These are phyloP conservation scores for Pisolithus orientalis DNA, from an alignment of 768 basidiomycete species.

Conservation along the genomic window DNA sequence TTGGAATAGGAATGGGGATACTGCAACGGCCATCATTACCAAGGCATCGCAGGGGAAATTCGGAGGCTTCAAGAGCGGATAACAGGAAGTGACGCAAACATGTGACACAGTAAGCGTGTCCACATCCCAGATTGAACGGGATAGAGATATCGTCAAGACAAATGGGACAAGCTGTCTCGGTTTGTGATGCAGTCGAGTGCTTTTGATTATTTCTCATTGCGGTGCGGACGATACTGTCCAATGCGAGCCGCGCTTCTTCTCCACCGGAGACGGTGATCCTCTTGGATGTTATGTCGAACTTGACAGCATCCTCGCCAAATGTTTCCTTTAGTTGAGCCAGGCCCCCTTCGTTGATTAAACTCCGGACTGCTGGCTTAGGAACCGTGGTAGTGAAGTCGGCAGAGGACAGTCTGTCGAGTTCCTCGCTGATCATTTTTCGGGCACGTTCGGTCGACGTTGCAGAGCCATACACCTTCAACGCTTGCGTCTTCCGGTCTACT, in stretches of 20 bases:
- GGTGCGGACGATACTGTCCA: constrained; percentile 39
- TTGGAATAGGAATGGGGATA: constrained; percentile 44
- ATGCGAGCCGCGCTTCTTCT: constrained; percentile 45
- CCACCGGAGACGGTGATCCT: constrained; percentile 49
- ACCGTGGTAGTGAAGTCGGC: constrained; percentile 37
- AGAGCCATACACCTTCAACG: constrained; percentile 43
- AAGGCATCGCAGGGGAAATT: constrained; percentile 65
- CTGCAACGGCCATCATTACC: constrained; percentile 58
- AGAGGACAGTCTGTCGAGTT: constrained; percentile 42
- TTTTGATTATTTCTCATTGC: constrained; percentile 23
- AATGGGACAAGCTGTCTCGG: constrained; percentile 39
- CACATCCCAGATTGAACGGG: constrained; percentile 51
- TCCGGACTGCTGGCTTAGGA: constrained; percentile 36
- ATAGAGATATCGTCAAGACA: constrained; percentile 39
- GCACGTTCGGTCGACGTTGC: constrained; percentile 34
- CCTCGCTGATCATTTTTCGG: constrained; percentile 37
- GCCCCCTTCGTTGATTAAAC: constrained; percentile 44
- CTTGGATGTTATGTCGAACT: constrained; percentile 35
- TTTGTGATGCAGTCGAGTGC: neutral
- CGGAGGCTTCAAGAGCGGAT: constrained; percentile 47
- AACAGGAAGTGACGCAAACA: constrained; percentile 55
- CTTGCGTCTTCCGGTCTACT: constrained; percentile 38
- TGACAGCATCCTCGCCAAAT: constrained; percentile 49
- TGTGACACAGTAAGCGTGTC: constrained; percentile 58
- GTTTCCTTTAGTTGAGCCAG: constrained; percentile 44